These are phyloP conservation scores for Collariella sp. DNA, from an alignment of 495 filamentous ascomycete species.

Conservation along the genomic window DNA sequence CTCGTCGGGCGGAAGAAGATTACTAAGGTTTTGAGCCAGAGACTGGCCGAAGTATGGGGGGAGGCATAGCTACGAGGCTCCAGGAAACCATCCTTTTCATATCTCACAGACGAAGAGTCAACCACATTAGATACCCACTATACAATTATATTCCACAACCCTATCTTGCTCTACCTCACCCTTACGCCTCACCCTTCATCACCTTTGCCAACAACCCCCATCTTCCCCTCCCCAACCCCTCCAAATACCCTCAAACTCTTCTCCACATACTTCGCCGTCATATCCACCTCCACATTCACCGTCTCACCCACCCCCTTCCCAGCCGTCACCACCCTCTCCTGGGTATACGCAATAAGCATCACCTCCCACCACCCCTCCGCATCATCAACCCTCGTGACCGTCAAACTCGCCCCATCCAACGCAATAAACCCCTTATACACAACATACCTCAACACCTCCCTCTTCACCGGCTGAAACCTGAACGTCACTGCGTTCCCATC, in stretches of 20 bases:
- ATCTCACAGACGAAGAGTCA: background rate
- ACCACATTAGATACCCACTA: background rate
- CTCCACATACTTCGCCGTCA: constrained; percentile 98
- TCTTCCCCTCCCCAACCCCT: constrained; percentile 38
- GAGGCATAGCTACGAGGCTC: background rate
- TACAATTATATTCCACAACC: background rate
- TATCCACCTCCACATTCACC: constrained; percentile 97
- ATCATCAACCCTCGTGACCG: constrained; percentile 74
- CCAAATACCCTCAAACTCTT: constrained; percentile 75
- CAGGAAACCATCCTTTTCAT: background rate
- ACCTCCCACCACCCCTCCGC: constrained; percentile 86
- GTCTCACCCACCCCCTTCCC: constrained; percentile 72
- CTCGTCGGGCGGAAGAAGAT: constrained; percentile 63
- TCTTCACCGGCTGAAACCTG: constrained; percentile 64
- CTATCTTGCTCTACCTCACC: constrained; percentile 20
- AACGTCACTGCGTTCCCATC: constrained; percentile 87
- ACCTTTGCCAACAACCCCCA: constrained; percentile 70
- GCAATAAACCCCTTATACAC: constrained; percentile 96
- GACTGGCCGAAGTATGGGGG: constrained; percentile 70
- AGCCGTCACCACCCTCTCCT: constrained; percentile 81
- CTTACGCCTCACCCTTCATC: constrained; percentile 51
- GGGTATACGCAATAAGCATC: constrained; percentile 98
- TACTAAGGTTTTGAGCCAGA: constrained; percentile 52
- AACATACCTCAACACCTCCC: constrained; percentile 64
- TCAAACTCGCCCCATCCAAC: constrained; percentile 93